A percentile compares a stretch with the other conserved stretches of the same genome.
phyloP scores from a whole-genome alignment of 208 protist species.

The Endotrypanum monterogeii region DNA sequence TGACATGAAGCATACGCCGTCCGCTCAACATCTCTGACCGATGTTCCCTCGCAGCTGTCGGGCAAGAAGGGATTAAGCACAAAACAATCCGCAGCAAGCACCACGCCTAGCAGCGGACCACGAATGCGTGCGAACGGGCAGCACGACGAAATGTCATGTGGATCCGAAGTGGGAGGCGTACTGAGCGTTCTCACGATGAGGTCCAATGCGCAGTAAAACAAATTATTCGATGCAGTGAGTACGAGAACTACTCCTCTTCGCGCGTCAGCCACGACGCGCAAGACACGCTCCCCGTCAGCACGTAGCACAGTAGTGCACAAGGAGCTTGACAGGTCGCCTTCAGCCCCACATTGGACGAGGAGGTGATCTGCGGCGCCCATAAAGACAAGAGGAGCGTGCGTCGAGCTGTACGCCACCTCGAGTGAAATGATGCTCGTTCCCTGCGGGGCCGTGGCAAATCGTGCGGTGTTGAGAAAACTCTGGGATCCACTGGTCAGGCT shows the following conservation, averaged over 20 bases:
- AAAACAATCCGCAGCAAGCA: conserved; percentile 48
- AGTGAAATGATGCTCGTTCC: conserved; percentile 19
- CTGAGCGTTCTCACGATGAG: neutral
- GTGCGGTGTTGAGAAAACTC: neutral
- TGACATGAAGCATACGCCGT: neutral
- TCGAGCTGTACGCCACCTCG: neutral
- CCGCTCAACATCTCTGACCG: neutral
- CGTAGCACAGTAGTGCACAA: conserved; percentile 10
- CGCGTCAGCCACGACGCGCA: conserved; percentile 25
- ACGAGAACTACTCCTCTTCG: conserved; percentile 7
- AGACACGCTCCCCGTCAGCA: conserved; percentile 14
- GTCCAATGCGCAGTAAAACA: conserved; percentile 1
- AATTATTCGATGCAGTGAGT: conserved; percentile 23
- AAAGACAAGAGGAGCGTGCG: neutral
- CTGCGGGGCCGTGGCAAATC: conserved; percentile 6
- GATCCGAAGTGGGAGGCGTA: neutral
- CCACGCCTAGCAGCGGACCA: conserved; percentile 40
- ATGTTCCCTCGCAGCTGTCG: neutral
- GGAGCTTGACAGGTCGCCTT: neutral
- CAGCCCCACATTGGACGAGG: conserved; percentile 6
- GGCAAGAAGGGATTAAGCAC: neutral
- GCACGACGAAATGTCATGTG: neutral
- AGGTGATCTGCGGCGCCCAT: conserved; percentile 28
- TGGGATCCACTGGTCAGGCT: neutral
- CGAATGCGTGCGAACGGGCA: neutral